A percentile compares a stretch with the other conserved stretches of the same genome.
phyloP scores from a whole-genome alignment of 495 filamentous ascomycete species.

The Monascus purpureus region DNA sequence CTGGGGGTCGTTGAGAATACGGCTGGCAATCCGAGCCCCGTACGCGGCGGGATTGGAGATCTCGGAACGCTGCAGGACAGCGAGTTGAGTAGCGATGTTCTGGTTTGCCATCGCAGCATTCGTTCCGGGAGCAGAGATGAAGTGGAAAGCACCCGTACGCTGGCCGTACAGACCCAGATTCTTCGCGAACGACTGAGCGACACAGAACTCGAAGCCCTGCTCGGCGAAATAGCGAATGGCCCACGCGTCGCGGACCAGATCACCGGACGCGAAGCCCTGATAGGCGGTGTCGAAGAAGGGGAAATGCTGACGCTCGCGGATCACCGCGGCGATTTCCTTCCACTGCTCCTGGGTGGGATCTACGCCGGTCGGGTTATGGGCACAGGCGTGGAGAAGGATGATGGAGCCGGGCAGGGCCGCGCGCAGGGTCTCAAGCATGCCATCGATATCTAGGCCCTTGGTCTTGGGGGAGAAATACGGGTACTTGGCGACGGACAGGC shows the following conservation, averaged over 20 bases:
- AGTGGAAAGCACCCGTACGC: constrained; percentile 93
- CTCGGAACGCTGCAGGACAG: constrained; percentile 88
- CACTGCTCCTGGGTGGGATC: constrained; percentile 92
- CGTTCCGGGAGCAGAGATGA: constrained; percentile 58
- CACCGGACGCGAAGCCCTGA: constrained; percentile 93
- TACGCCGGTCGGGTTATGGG: constrained; percentile 96
- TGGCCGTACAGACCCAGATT: constrained; percentile 98
- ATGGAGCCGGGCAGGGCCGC: constrained; percentile 64
- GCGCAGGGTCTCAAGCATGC: constrained; percentile 58
- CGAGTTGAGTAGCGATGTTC: constrained; percentile 69
- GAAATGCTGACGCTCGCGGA: constrained; percentile 69
- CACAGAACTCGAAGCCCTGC: constrained; percentile 87
- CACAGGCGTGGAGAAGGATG: constrained; percentile 89
- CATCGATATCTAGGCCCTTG: constrained; percentile 80
- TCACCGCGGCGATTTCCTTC: constrained; percentile 68
- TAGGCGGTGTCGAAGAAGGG: constrained; percentile 99
- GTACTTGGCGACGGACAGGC: constrained; percentile 63
- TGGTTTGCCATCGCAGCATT: constrained; percentile 50
- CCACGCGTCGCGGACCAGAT: constrained; percentile 72
- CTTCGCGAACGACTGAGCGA: constrained; percentile 96
- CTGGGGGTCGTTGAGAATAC: constrained; percentile 64
- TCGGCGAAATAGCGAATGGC: constrained; percentile 87
- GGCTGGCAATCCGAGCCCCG: constrained; percentile 74
- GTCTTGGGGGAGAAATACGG: constrained; percentile 85
- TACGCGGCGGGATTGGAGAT: constrained; percentile 77